Evolutionary conservation across 345 rosid species (phyloP).

Genomic region (Citrus hindsii): DNA sequence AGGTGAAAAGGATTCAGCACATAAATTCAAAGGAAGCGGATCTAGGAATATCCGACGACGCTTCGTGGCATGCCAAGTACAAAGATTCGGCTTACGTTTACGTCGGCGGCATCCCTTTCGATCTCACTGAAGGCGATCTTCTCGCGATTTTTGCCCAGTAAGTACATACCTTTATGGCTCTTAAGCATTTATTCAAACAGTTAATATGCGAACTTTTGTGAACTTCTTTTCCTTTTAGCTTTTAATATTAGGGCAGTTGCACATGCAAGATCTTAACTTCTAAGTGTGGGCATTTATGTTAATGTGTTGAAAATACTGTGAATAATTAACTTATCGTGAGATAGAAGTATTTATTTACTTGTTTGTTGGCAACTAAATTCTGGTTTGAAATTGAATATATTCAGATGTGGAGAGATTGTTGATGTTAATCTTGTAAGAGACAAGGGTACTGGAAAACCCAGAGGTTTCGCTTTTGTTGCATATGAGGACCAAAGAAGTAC

Average conservation of each 20-base stretch:
- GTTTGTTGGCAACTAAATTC: not conserved
- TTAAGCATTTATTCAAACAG: not conserved
- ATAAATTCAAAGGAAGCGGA: conserved; percentile 73
- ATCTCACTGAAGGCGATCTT: conserved; percentile 95
- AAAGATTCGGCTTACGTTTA: conserved; percentile 77
- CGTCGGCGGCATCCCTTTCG: conserved; percentile 85
- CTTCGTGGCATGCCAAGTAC: conserved; percentile 96
- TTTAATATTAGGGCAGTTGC: not conserved
- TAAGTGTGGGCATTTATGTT: not conserved
- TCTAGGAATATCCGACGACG: conserved; percentile 79
- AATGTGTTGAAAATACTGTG: not conserved
- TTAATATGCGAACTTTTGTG: not conserved
- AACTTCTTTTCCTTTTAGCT: not conserved
- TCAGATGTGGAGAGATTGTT: conserved; percentile 83
- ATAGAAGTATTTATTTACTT: not conserved
- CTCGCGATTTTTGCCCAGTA: conserved; percentile 94
- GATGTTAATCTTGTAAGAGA: conserved; percentile 59
- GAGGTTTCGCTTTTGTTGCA: conserved; percentile 61
- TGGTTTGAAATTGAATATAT: not conserved
- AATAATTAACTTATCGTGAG: not conserved
- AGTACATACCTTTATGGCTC: conserved; percentile 13
- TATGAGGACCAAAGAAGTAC: conserved; percentile 97
- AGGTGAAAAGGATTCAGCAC: conserved; percentile 35
- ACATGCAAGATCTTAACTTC: not conserved
- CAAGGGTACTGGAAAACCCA: too few species aligned